Evolutionary conservation across 345 rosid genomes (phyloP).

Genomic region (Cardamine resedifolia): DNA sequence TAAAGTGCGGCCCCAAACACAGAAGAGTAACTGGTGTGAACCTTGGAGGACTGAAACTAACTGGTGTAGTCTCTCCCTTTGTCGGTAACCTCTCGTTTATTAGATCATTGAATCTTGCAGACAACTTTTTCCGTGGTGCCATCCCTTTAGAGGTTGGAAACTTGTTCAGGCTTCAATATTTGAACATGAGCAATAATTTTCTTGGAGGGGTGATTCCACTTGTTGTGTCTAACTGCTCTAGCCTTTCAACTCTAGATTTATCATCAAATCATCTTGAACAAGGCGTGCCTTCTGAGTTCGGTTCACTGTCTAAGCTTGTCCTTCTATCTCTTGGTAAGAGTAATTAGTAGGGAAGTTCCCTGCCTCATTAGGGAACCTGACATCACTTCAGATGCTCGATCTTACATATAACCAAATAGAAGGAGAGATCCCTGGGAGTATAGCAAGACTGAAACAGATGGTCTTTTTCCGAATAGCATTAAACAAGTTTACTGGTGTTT

Average conservation of each 20-base stretch:
- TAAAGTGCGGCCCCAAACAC: slow-evolving; percentile 22
- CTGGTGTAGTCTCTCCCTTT: slow-evolving; percentile 2
- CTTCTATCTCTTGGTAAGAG: slow-evolving; percentile 27
- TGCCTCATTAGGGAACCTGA: slow-evolving; percentile 30
- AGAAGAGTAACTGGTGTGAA: slow-evolving; percentile 24
- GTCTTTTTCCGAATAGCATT: slow-evolving; percentile 26
- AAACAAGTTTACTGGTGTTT: slow-evolving; percentile 29
- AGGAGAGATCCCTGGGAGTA: slow-evolving; percentile 32
- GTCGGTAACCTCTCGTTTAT: slow-evolving; percentile 40
- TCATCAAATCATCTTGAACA: slow-evolving; percentile 28
- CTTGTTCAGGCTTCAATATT: slow-evolving; percentile 30
- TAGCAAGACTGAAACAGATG: slow-evolving; percentile 26
- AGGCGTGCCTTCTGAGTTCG: slow-evolving; percentile 20
- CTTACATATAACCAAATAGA: slow-evolving; percentile 26
- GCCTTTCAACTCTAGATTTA: slow-evolving; percentile 26
- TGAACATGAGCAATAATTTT: slow-evolving; percentile 27
- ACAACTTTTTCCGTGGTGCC: slow-evolving; percentile 12
- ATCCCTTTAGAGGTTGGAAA: slow-evolving; percentile 25
- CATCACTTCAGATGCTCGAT: slow-evolving; percentile 26
- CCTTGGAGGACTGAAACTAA: slow-evolving; percentile 8
- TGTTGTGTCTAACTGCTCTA: slow-evolving; percentile 25
- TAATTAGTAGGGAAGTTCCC: slow-evolving; percentile 31
- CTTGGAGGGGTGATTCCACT: slow-evolving; percentile 27
- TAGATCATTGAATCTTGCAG: slow-evolving; percentile 19
- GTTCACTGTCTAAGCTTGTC: slow-evolving; percentile 19